Evolutionary conservation across 352 stramenopile species (phyloP).

Genomic region (Globisporangium ultimum): DNA sequence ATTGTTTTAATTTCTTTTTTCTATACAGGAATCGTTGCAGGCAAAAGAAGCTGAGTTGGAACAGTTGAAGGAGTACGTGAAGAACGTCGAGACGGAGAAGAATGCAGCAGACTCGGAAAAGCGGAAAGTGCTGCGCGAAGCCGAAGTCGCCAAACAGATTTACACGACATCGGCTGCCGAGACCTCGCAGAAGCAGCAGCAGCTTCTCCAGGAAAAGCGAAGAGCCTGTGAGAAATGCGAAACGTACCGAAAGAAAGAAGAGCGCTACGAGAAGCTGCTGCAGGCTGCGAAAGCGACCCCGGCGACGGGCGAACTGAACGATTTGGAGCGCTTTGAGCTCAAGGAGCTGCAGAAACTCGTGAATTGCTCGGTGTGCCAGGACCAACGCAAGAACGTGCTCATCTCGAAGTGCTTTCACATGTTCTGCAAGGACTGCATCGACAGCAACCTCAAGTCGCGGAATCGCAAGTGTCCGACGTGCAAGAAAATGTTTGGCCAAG

Average conservation of each 20-base stretch:
- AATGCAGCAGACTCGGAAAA: conserved; percentile 52
- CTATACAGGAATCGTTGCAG: conserved; percentile 41
- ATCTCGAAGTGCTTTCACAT: conserved; percentile 89
- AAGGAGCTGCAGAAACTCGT: conserved; percentile 80
- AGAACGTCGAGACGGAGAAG: conserved; percentile 50
- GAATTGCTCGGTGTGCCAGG: conserved; percentile 83
- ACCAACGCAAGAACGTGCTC: conserved; percentile 83
- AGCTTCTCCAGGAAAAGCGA: conserved; percentile 51
- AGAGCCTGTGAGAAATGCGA: conserved; percentile 60
- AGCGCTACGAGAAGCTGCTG: conserved; percentile 42
- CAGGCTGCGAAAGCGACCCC: conserved; percentile 28
- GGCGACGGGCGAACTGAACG: conserved; percentile 41
- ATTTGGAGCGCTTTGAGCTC: conserved; percentile 79
- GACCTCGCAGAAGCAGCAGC: conserved; percentile 45
- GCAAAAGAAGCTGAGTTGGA: conserved; percentile 59
- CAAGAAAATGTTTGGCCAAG: conserved; percentile 90
- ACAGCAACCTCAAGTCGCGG: conserved; percentile 84
- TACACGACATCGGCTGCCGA: conserved; percentile 39
- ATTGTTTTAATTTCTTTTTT: neutral
- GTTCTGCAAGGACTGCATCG: conserved; percentile 88
- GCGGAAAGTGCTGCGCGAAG: conserved; percentile 49
- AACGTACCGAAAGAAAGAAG: conserved; percentile 43
- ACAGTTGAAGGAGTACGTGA: conserved; percentile 61
- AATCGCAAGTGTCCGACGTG: conserved; percentile 89
- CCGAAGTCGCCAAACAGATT: conserved; percentile 63